Evolutionary conservation across 2,329 filamentous ascomycete species (phyloP).

Genomic region (Aspergillus jensenii): DNA sequence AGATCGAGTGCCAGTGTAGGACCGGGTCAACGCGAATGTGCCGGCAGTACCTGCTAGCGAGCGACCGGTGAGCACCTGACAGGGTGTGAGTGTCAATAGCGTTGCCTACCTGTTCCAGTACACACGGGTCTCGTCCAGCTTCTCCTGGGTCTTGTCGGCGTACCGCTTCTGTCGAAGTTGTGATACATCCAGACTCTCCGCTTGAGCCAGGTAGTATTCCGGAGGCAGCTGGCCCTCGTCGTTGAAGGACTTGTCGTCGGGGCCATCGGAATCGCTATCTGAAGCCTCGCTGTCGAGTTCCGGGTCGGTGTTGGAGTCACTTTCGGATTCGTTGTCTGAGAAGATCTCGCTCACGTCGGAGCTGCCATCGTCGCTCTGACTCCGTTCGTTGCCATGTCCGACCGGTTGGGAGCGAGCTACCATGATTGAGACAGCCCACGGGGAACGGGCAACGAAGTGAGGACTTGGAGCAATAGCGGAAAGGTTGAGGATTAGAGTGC

Average conservation of each 20-base stretch:
- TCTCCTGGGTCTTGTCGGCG: slow-evolving; percentile 24
- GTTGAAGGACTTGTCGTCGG: not conserved
- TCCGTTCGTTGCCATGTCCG: too few species aligned
- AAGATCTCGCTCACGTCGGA: not conserved
- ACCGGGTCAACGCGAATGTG: too few species aligned
- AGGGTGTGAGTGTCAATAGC: too few species aligned
- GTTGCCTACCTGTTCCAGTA: slow-evolving; percentile 23
- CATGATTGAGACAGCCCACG: not conserved
- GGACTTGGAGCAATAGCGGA: not conserved
- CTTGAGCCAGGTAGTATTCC: slow-evolving; percentile 24
- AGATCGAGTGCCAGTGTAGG: too few species aligned
- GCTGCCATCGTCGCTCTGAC: not conserved
- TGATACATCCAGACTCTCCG: slow-evolving; percentile 26
- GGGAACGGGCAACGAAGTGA: not conserved
- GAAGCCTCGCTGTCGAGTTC: not conserved
- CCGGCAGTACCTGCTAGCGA: too few species aligned
- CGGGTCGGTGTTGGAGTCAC: not conserved
- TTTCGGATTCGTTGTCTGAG: not conserved
- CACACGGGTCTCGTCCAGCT: slow-evolving; percentile 24
- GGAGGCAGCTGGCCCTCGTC: slow-evolving; percentile 16
- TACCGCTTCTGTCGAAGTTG: slow-evolving; percentile 29
- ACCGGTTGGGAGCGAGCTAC: not conserved
- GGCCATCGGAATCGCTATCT: not conserved
- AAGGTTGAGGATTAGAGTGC: not conserved
- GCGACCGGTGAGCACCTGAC: too few species aligned